Percentiles rank a stretch among this genome's conserved stretches.
These are phyloP conservation scores for Torrubiella hemipterigena DNA, from an alignment of 2,329 filamentous ascomycete genomes.

Conservation along the genomic window DNA sequence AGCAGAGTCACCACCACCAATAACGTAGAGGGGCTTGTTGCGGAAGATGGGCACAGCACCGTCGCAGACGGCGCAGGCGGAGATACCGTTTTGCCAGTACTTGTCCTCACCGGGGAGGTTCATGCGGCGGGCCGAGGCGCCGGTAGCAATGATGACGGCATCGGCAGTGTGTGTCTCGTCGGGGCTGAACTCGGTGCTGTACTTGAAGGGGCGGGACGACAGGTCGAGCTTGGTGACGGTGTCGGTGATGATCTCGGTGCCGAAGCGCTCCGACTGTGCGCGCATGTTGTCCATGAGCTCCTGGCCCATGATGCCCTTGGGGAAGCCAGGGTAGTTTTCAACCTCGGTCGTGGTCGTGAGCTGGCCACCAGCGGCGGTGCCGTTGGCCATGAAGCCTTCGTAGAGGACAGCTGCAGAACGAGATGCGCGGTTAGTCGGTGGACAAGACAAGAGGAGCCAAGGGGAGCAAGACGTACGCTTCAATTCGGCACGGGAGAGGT, in stretches of 20 bases:
- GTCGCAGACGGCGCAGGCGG: slow-evolving; percentile 93
- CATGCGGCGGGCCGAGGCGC: slow-evolving; percentile 79
- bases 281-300: slow-evolving; percentile 96
- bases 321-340: slow-evolving; percentile 96
- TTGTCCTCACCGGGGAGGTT: slow-evolving; percentile 78
- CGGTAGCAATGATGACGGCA: slow-evolving; percentile 86
- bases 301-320: slow-evolving; percentile 72
- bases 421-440: too few species aligned
- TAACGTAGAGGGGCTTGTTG: slow-evolving; percentile 89
- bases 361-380: slow-evolving; percentile 91
- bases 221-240: slow-evolving; percentile 85
- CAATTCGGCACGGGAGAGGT: slow-evolving; percentile 86
- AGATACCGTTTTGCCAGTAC: slow-evolving; percentile 97
- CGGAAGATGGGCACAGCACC: slow-evolving; percentile 95
- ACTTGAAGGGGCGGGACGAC: slow-evolving; percentile 74
- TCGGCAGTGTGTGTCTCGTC: slow-evolving; percentile 80
- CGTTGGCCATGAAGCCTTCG: slow-evolving; percentile 95
- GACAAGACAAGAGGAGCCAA: too few species aligned
- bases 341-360: slow-evolving; percentile 97
- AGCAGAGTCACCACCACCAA: slow-evolving; percentile 91
- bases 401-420: slow-evolving; percentile 64
- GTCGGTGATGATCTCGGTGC: slow-evolving; percentile 85
- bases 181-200: slow-evolving; percentile 82
- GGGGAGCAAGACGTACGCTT: slow-evolving; percentile 45
- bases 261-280: slow-evolving; percentile 80